Base-by-base conservation (phyloP, 805 yeast genomes). In the Priceomyces haplophilus region DNA sequence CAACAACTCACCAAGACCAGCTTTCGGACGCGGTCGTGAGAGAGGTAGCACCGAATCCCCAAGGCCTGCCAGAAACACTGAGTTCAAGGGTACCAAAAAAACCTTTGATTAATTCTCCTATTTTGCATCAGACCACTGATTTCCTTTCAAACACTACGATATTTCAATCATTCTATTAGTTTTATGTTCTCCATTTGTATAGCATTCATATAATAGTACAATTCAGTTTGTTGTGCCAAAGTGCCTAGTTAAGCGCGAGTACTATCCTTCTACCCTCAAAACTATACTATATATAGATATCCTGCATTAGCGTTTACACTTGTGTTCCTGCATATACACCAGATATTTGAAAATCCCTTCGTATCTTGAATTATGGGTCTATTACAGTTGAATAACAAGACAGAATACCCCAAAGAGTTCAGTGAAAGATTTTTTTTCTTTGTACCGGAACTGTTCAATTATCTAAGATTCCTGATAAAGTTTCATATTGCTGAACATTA, bases 71-170 rank as follows among this genome's bases (percentile, higher is more conserved):
- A 83, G 85, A 55, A 64, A 72, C 46, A 78, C 82, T 54, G 82
- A 80, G 54, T 89, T 89, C 82, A 76, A 79, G 72, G 97, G 97
- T 62, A 78, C 77, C 65, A 85, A 85, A 75, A 85, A 80, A 69
- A 84, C 91, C 49, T 85, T 85, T 58, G 90, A 85, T 69, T 84
- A 79, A 64, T 16, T 13, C 11, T 27, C n/a, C 31, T 6, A 27
- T 27, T n/a, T 6, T 27, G 31, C 31, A 27, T 20, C 16, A 8
- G 30, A 23, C n/a, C 13, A 18, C 32, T 24, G 23, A 23, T 23
- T 8, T 37, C 20, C 13, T 23, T 18, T 23, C 25, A 20, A 18
- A 15, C 25, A 34, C 17, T 21, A 24, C 15, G 12, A 18, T 37
- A 19, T 16, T 21, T 23, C 40, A 37, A 23, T 11, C 19, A 37